Evolutionary conservation across 2,329 filamentous ascomycete genomes (phyloP).

Genomic region (Diaporthe citrichinensis): DNA sequence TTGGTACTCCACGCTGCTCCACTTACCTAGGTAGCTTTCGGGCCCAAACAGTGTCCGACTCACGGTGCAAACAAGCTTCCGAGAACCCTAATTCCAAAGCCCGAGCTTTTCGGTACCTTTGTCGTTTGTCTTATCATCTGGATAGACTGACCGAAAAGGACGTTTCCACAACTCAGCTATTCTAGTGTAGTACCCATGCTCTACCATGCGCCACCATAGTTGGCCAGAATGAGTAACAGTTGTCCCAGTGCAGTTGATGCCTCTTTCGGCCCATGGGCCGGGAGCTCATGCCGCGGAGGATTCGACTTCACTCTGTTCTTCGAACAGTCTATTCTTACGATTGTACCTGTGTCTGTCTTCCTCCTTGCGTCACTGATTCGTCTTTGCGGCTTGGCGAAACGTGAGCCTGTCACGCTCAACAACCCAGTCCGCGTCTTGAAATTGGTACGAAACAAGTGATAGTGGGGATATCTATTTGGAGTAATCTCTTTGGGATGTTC

Average conservation of each 20-base stretch:
- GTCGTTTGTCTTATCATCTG: neutral
- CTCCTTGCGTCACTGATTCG: neutral
- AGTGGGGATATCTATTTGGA: neutral
- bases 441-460: neutral
- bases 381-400: neutral
- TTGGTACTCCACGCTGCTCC: neutral
- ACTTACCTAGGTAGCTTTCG: neutral
- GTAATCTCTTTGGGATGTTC: neutral
- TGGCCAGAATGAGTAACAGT: neutral
- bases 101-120: neutral
- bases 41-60: neutral
- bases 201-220: neutral
- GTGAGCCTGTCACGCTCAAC: neutral
- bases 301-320: neutral
- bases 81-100: neutral
- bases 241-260: neutral
- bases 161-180: neutral
- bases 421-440: neutral
- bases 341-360: neutral
- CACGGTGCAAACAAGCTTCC: neutral
- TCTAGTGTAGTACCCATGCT: neutral
- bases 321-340: neutral
- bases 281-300: neutral
- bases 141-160: neutral
- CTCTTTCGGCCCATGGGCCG: neutral